Conservation (phyloP, 805 yeast genomes). For the Nakazawaea populi region DNA sequence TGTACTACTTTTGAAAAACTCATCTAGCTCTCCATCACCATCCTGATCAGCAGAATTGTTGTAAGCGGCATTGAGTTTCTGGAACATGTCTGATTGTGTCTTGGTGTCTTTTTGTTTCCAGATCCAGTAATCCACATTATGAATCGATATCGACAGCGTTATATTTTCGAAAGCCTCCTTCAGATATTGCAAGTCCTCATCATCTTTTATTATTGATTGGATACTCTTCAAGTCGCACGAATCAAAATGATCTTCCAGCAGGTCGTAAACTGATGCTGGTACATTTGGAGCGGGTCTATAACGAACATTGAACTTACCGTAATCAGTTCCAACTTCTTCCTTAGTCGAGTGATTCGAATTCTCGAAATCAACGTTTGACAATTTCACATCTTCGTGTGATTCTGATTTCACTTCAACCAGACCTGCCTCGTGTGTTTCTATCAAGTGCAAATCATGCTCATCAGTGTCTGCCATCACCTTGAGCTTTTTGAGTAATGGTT, state of each 20-base stretch:
- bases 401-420: not conserved
- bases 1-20: slow-evolving; percentile 31
- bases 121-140: slow-evolving; percentile 53
- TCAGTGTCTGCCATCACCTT: slow-evolving; percentile 13
- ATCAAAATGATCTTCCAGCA: slow-evolving; percentile 33
- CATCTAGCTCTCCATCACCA: slow-evolving; percentile 21
- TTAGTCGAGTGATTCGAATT: not conserved
- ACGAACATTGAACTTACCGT: slow-evolving; percentile 23
- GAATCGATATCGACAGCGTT: slow-evolving; percentile 16
- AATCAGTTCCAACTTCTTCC: slow-evolving; percentile 19
- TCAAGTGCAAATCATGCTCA: slow-evolving; percentile 9
- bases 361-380: not conserved
- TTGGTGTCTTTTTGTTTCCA: slow-evolving; percentile 47
- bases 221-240: slow-evolving; percentile 41
- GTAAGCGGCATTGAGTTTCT: slow-evolving; percentile 17
- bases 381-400: slow-evolving; percentile 7
- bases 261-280: slow-evolving; percentile 53
- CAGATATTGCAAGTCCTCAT: slow-evolving; percentile 62
- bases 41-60: slow-evolving; percentile 21
- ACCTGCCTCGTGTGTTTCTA: no score
- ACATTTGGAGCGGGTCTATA: slow-evolving; percentile 46
- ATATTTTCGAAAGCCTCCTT: slow-evolving; percentile 33
- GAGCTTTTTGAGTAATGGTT: not conserved
- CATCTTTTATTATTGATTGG: slow-evolving; percentile 57
- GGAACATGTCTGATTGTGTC: slow-evolving; percentile 7